Percentiles rank a stretch among this genome's conserved stretches.
Evolutionary conservation across 768 basidiomycete genomes (phyloP).

Genomic region (Porphyrellus cyaneotinctus): DNA sequence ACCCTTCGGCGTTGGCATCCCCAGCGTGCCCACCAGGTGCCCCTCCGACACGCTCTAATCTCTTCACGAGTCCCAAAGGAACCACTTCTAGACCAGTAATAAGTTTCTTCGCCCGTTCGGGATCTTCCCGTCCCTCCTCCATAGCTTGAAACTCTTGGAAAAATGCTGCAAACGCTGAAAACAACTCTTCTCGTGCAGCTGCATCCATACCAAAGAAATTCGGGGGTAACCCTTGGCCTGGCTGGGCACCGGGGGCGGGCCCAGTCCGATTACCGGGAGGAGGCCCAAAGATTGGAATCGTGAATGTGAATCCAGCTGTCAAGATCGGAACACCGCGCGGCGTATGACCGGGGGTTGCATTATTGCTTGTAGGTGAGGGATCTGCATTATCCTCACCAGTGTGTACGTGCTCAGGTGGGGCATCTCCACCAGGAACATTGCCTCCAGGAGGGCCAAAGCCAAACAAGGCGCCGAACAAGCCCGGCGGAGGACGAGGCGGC

Average conservation of each 20-base stretch:
- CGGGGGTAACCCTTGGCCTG: neutral
- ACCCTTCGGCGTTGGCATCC: constrained; percentile 32
- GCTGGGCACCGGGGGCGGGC: constrained; percentile 4
- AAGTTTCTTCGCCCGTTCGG: constrained; percentile 60
- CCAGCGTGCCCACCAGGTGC: constrained; percentile 33
- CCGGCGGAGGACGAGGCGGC: constrained; percentile 13
- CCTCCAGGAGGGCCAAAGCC: constrained; percentile 14
- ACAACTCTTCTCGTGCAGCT: constrained; percentile 19
- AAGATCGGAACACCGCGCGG: constrained; percentile 23
- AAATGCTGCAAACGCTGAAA: constrained; percentile 26
- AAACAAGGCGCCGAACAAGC: constrained; percentile 27
- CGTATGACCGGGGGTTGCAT: constrained; percentile 21
- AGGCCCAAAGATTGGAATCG: constrained; percentile 32
- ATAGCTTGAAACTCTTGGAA: constrained; percentile 25
- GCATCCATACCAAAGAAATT: constrained; percentile 19
- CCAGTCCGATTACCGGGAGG: constrained; percentile 7
- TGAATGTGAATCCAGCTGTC: constrained; percentile 33
- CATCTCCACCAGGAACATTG: constrained; percentile 14
- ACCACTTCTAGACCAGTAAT: constrained; percentile 64
- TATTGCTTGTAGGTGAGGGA: constrained; percentile 17
- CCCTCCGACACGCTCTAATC: constrained; percentile 51
- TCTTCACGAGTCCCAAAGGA: constrained; percentile 58
- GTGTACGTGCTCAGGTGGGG: constrained; percentile 20
- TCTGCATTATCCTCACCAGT: constrained; percentile 28
- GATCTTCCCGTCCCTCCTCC: constrained; percentile 52